These are phyloP conservation scores for Alternaria sp. DNA, from an alignment of 2,329 filamentous ascomycete species.

Conservation along the genomic window DNA sequence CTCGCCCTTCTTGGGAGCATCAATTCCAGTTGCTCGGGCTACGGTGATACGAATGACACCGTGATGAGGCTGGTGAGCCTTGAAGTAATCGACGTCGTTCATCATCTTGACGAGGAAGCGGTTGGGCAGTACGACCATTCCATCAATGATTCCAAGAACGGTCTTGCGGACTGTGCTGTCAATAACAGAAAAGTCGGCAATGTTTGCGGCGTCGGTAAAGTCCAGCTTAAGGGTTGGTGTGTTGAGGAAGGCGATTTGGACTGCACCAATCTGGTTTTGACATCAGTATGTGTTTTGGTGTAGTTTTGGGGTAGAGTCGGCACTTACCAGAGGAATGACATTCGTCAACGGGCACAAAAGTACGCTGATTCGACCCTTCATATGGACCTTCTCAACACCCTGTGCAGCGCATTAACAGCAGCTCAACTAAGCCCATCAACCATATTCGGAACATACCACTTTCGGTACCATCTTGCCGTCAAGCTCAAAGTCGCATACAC, in stretches of 20 bases:
- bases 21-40: conserved; percentile 52
- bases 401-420: conserved; percentile 23
- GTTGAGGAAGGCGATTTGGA: conserved; percentile 61
- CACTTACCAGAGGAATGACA: conserved; percentile 57
- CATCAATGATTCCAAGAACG: conserved; percentile 56
- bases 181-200: conserved; percentile 56
- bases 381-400: conserved; percentile 58
- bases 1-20: conserved; percentile 48
- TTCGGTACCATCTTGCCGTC: conserved; percentile 58
- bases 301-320: too few species aligned
- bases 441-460: conserved; percentile 37
- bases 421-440: neutral
- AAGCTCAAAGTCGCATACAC: conserved; percentile 59
- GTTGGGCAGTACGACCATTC: conserved; percentile 60
- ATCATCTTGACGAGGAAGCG: conserved; percentile 61
- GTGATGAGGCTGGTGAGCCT: conserved; percentile 56
- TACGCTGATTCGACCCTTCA: conserved; percentile 57
- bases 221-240: conserved; percentile 57
- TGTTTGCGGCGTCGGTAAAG: conserved; percentile 59
- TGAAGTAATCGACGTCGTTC: conserved; percentile 59
- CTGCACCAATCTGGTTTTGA: conserved; percentile 56
- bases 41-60: conserved; percentile 58
- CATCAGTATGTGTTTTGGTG: conserved; percentile 15
- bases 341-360: conserved; percentile 58
- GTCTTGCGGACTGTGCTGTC: conserved; percentile 57